Conservation (phyloP, 73 alveolate genomes). For the Tetrahymena borealis region DNA sequence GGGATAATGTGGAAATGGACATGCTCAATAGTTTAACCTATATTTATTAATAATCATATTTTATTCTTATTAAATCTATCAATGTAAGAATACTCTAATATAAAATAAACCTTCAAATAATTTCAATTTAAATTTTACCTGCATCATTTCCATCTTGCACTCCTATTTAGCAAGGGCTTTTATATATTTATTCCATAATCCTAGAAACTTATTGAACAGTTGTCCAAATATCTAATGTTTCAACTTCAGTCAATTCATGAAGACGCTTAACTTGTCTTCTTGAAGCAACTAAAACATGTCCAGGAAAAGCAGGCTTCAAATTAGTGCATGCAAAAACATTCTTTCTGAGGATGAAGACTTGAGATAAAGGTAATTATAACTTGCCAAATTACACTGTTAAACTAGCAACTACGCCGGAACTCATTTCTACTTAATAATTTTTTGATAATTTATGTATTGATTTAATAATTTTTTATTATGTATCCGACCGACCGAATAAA, state of each 20-base stretch:
- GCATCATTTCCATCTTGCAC: conserved; percentile 36
- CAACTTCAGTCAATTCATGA: conserved; percentile 35
- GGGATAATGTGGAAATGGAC: conserved; percentile 35
- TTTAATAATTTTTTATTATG: too few species aligned
- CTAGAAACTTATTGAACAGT: conserved; percentile 18
- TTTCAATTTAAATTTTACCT: background rate
- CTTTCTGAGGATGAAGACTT: conserved; percentile 19
- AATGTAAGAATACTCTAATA: background rate
- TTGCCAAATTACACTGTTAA: conserved; percentile 19
- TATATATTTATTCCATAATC: conserved; percentile 14
- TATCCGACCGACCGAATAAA: too few species aligned
- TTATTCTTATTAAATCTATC: background rate
- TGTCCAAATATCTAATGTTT: conserved; percentile 34
- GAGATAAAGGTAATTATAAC: conserved; percentile 4
- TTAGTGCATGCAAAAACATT: conserved; percentile 28
- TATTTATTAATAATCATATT: too few species aligned
- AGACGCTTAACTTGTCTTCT: conserved; percentile 31
- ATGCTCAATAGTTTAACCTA: conserved; percentile 12
- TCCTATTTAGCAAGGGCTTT: conserved; percentile 7
- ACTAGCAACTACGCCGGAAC: background rate
- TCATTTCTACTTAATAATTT: background rate
- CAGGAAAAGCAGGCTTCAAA: conserved; percentile 9
- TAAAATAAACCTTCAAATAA: too few species aligned
- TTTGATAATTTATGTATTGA: background rate
- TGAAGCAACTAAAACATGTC: conserved; percentile 39